Conservation (phyloP, 164 flowering plant species). For the Protea cynaroides region DNA sequence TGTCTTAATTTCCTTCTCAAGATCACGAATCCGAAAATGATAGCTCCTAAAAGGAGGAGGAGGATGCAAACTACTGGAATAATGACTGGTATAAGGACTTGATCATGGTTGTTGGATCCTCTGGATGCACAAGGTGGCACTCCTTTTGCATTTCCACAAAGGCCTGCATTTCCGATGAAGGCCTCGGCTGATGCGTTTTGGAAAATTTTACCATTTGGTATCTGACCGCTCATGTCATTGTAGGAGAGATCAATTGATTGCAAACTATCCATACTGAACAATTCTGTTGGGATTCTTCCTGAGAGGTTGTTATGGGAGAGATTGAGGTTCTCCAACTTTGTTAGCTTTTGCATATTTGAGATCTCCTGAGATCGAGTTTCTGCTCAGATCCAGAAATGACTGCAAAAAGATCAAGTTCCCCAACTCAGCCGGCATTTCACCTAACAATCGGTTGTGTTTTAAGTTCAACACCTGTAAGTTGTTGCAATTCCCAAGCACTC, state of each 20-base stretch:
- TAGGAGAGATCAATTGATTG: slow-evolving; percentile 38
- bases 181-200: slow-evolving; percentile 4
- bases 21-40: slow-evolving; percentile 11
- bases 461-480: slow-evolving; percentile 24
- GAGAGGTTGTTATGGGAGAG: slow-evolving; percentile 47
- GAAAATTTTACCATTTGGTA: slow-evolving; percentile 28
- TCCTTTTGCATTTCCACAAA: slow-evolving; percentile 41
- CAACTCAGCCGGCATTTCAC: slow-evolving; percentile 39
- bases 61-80: slow-evolving; percentile 23
- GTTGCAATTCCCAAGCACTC: slow-evolving; percentile 21
- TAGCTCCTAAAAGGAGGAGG: slow-evolving; percentile 2
- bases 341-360: slow-evolving; percentile 26
- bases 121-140: slow-evolving; percentile 18
- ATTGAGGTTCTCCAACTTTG: slow-evolving; percentile 31
- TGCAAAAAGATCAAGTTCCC: slow-evolving; percentile 33
- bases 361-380: slow-evolving; percentile 42
- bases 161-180: slow-evolving; percentile 20
- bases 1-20: slow-evolving; percentile 5
- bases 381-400: slow-evolving; percentile 42
- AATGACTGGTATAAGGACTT: slow-evolving; percentile 25
- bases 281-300: slow-evolving; percentile 36
- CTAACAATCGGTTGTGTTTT: slow-evolving; percentile 39
- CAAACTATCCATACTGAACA: slow-evolving; percentile 25
- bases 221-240: slow-evolving; percentile 40
- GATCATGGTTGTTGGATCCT: slow-evolving; percentile 13